Evolutionary conservation across 306 rosid species (phyloP), one percentile per base, ranked within the genome.

Genomic region (Oxytropis ochrocephala): DNA sequence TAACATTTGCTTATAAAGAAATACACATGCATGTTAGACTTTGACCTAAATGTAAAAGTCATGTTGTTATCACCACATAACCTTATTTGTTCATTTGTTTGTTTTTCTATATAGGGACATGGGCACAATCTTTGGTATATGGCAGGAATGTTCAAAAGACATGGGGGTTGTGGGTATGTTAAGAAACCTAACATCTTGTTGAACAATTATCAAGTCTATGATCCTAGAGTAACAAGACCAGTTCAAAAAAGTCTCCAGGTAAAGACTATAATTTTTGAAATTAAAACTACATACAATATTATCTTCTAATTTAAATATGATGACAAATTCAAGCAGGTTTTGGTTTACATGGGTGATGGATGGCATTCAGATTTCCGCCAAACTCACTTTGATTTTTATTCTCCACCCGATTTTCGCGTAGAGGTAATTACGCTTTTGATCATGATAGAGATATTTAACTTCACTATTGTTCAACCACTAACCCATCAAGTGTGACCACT

Each of bases 141-240:
- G 99, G 75, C 87, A 77, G 99, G 97, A 79, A 91, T 88, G 99
- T 94, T 94, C 82, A 91, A 84, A 84, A 88, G 87, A 33, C 85
- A 91, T 69, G 86, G 91, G 0, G 86, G 97, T 0, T 88, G 92
- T 72, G 99, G 99, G 11, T 91, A 91, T 69, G 89, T 94, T 32
- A 91, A 91, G 64, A 94, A 94, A 75, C 99, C 99, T 5, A 75
- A 85, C 16, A 55, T 87, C 67, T 76, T 94, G 56, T 69, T 89
- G 59, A 14, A 38, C 72, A 49, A 59, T 1, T 12, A 56, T 58
- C 44, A 51, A 51, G 53, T 73, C 49, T 86, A 78, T 39, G 56
- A 81, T 77, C 87, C 92, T 19, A 64, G 43, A 32, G 35, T 35
- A 11, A 0, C 0, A 0, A 36, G 29, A 50, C 61, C 46, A n/a